Evolutionary conservation across 1,284 basidiomycete species (phyloP).

Genomic region (Ceratobasidium sp.): DNA sequence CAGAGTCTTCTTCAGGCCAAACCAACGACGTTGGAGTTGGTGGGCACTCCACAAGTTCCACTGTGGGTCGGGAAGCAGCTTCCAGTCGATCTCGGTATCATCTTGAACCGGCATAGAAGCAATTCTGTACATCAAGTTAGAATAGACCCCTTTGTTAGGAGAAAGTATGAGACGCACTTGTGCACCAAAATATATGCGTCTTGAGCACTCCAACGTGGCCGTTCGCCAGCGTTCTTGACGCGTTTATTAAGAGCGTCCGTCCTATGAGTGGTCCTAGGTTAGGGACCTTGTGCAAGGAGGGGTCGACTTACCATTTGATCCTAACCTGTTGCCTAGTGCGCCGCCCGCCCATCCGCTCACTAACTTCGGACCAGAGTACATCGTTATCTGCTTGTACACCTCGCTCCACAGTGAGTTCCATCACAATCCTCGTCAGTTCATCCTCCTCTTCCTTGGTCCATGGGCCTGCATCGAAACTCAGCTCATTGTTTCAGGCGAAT

Average conservation of each 20-base stretch:
- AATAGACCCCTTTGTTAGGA: conserved; percentile 11
- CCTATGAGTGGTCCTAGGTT: conserved; percentile 54
- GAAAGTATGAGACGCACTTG: conserved; percentile 61
- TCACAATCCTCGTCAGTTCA: conserved; percentile 70
- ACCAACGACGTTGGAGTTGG: conserved; percentile 73
- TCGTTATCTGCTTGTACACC: conserved; percentile 74
- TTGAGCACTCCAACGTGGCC: conserved; percentile 71
- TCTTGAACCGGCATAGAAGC: conserved; percentile 73
- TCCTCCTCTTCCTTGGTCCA: conserved; percentile 79
- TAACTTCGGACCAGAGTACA: conserved; percentile 79
- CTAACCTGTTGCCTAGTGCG: conserved; percentile 80
- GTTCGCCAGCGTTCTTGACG: conserved; percentile 69
- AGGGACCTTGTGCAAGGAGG: background rate
- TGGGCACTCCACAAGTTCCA: conserved; percentile 86
- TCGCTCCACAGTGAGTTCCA: conserved; percentile 68
- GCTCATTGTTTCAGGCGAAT: background rate
- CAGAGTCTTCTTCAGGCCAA: conserved; percentile 72
- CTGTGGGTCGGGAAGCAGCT: conserved; percentile 66
- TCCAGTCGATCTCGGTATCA: conserved; percentile 85
- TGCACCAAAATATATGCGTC: conserved; percentile 79
- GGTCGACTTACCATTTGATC: conserved; percentile 70
- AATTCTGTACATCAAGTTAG: conserved; percentile 56
- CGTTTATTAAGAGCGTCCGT: conserved; percentile 73
- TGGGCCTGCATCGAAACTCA: conserved; percentile 51
- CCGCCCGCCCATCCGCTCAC: conserved; percentile 71